Evolutionary conservation across 805 yeast genomes (phyloP).

Genomic region (Lipomyces kockii): DNA sequence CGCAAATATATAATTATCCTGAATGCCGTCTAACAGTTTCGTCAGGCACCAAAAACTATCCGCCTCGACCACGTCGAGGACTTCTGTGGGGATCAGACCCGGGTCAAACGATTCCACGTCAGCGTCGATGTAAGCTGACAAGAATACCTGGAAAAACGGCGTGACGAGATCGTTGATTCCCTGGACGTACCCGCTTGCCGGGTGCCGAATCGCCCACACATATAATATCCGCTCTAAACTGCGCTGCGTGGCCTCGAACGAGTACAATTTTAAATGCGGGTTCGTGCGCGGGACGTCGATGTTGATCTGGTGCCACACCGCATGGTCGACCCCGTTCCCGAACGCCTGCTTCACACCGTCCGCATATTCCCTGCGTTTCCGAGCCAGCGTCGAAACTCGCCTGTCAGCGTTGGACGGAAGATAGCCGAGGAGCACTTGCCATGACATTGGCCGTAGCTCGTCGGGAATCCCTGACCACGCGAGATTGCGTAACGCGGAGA

Average conservation of each 20-base stretch:
- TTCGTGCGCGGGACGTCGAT: constrained; percentile 95
- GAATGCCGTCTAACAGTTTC: constrained; percentile 87
- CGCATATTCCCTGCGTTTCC: constrained; percentile 83
- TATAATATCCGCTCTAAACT: constrained; percentile 81
- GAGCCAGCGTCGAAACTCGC: constrained; percentile 66
- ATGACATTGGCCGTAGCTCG: constrained; percentile 75
- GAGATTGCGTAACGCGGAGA: constrained; percentile 71
- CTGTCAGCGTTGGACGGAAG: constrained; percentile 83
- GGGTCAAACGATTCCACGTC: constrained; percentile 66
- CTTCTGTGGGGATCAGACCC: constrained; percentile 58
- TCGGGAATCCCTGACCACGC: constrained; percentile 95
- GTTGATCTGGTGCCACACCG: constrained; percentile 92
- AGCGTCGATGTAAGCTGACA: constrained; percentile 64
- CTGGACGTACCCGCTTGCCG: constrained; percentile 97
- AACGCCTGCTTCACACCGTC: constrained; percentile 76
- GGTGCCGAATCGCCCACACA: constrained; percentile 95
- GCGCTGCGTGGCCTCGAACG: constrained; percentile 69
- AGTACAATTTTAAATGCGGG: constrained; percentile 77
- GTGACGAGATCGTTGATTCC: constrained; percentile 94
- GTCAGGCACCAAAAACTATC: constrained; percentile 98
- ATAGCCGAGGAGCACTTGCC: constrained; percentile 91
- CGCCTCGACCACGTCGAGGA: constrained; percentile 78
- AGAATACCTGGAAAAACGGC: constrained; percentile 87
- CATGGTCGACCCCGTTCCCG: constrained; percentile 63
- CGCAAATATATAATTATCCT: constrained; percentile 95